A percentile compares a stretch with the other conserved stretches of the same genome.
Conservation (phyloP, 257 asterid genomes). For the Ligustrum vulgare region DNA sequence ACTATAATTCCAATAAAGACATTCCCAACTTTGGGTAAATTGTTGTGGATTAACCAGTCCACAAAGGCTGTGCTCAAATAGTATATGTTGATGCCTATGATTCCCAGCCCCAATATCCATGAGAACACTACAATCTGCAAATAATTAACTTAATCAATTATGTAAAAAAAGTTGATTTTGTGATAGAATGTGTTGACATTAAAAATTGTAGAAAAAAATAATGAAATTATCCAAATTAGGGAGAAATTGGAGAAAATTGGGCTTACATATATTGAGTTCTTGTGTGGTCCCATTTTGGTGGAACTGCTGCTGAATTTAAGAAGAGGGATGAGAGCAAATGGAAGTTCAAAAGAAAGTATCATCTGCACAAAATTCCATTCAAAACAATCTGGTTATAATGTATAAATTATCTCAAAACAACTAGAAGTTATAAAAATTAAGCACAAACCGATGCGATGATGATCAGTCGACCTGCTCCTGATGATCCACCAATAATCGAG, state of each 20-base stretch:
- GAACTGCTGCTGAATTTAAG: constrained; percentile 74
- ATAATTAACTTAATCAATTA: not conserved
- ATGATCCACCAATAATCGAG: constrained; percentile 79
- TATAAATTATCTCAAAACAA: not conserved
- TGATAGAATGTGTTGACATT: not conserved
- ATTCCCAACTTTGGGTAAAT: constrained; percentile 64
- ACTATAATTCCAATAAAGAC: constrained; percentile 70
- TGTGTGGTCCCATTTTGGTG: constrained; percentile 87
- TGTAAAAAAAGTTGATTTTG: no score
- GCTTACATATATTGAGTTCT: constrained; percentile 80
- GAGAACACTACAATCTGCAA: constrained; percentile 70
- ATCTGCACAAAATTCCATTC: constrained; percentile 41
- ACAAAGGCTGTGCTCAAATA: constrained; percentile 67
- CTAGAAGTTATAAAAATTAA: not conserved
- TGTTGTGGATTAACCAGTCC: constrained; percentile 64
- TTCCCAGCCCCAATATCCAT: constrained; percentile 78
- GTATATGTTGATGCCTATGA: constrained; percentile 84
- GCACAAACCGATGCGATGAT: constrained; percentile 86
- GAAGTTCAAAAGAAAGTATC: constrained; percentile 92
- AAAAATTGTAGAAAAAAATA: not conserved
- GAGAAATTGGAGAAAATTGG: not conserved
- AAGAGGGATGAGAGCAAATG: constrained; percentile 78
- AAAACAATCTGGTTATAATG: not conserved
- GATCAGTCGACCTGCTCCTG: constrained; percentile 82
- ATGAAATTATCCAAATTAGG: not conserved